Percentiles rank a stretch among this genome's conserved stretches.
These are phyloP conservation scores for Pseudoturritis turrita DNA, from an alignment of 345 rosid genomes.

Conservation along the genomic window DNA sequence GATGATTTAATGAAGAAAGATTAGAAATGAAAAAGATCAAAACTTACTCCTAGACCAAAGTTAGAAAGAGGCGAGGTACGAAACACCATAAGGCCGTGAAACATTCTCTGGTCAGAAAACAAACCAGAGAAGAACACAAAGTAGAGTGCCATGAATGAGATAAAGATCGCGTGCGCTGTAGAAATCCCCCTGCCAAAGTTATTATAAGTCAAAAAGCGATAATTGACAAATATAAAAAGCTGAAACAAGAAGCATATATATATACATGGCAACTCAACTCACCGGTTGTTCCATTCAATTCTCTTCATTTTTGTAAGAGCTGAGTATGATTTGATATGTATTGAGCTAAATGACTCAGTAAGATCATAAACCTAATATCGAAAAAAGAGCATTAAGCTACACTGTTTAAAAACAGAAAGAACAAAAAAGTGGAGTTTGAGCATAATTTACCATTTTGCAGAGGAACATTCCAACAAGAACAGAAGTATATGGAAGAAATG, in stretches of 20 bases:
- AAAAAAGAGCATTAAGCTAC: neutral
- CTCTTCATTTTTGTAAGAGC: constrained; percentile 57
- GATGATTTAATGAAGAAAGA: neutral
- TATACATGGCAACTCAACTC: constrained; percentile 6
- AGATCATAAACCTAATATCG: constrained; percentile 62
- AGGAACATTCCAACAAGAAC: constrained; percentile 63
- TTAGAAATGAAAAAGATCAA: neutral
- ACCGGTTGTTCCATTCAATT: constrained; percentile 90
- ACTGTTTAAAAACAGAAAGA: neutral
- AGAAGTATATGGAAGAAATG: constrained; percentile 73
- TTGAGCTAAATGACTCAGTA: constrained; percentile 48
- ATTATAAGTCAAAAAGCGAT: constrained; percentile 3
- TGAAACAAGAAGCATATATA: neutral
- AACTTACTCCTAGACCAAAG: constrained; percentile 70
- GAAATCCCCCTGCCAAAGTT: constrained; percentile 68
- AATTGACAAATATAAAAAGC: neutral
- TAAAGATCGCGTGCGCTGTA: constrained; percentile 63
- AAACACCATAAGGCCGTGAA: constrained; percentile 44
- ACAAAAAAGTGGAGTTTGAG: too few species aligned
- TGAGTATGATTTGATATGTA: constrained; percentile 54
- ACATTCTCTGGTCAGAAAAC: constrained; percentile 44
- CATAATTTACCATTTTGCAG: constrained; percentile 71
- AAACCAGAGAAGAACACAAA: constrained; percentile 74
- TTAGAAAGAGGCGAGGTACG: constrained; percentile 64
- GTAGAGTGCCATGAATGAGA: constrained; percentile 59